Conservation (phyloP, 768 basidiomycete genomes). For the Coprinopsis marcescibilis region DNA sequence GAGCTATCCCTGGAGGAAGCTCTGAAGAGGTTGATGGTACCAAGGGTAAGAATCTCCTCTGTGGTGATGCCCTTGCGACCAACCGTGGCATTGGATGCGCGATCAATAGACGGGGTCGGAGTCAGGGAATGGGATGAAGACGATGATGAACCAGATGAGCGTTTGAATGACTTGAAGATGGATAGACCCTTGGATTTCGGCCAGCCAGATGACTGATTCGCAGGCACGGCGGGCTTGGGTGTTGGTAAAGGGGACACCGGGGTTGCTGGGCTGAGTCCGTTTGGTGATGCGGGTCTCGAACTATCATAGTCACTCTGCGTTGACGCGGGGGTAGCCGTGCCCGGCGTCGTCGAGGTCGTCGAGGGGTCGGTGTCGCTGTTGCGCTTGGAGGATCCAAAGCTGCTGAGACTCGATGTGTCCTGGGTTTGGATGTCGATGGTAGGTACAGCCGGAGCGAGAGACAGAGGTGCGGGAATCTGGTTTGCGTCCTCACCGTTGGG, state of each 20-base stretch:
- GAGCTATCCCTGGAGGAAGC: constrained; percentile 25
- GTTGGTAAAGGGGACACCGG: constrained; percentile 17
- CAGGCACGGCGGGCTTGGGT: constrained; percentile 8
- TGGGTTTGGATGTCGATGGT: constrained; percentile 4
- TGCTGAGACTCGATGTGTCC: constrained; percentile 17
- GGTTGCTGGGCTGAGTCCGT: constrained; percentile 10
- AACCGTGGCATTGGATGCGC: constrained; percentile 12
- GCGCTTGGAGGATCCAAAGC: constrained; percentile 19
- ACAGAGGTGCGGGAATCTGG: constrained; percentile 20
- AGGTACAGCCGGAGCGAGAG: constrained; percentile 11
- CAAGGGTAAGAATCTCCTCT: constrained; percentile 32
- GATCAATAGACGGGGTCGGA: constrained; percentile 33
- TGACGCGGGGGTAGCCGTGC: constrained; percentile 17
- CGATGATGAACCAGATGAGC: constrained; percentile 21
- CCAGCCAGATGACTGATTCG: too few relatives aligned
- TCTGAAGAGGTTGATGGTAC: constrained; percentile 35
- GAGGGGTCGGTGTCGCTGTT: constrained; percentile 22
- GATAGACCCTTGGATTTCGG: constrained; percentile 22
- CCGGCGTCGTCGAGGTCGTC: constrained; percentile 19
- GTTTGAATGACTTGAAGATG: constrained; percentile 24
- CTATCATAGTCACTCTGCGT: constrained; percentile 18
- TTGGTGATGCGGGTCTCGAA: constrained; percentile 7
- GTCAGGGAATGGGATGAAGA: constrained; percentile 30
- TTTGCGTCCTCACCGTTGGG: constrained; percentile 17
- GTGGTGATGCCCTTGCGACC: constrained; percentile 24